Percentiles rank a stretch among this genome's conserved stretches.
phyloP scores from a whole-genome alignment of 176 grass and related monocot species.

The Aegilops sharonensis region DNA sequence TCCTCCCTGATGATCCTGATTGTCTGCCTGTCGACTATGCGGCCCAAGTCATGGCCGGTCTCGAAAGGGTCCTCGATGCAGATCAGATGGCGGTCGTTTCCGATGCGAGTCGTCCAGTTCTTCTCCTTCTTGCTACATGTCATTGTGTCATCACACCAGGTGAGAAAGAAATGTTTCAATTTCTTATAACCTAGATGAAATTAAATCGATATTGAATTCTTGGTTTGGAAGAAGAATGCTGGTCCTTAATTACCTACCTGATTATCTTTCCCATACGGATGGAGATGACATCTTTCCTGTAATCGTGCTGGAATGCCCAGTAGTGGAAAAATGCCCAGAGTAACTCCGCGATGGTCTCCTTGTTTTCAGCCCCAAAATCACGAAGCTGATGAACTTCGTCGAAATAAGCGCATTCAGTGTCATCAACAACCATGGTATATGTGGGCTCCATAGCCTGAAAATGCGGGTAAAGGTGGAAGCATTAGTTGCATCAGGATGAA shows the following conservation, averaged over 20 bases:
- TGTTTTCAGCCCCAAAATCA: slow-evolving; percentile 41
- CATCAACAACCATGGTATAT: slow-evolving; percentile 35
- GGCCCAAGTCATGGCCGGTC: slow-evolving; percentile 51
- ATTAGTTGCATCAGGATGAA: neutral
- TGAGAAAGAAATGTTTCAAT: neutral
- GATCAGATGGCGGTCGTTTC: slow-evolving; percentile 58
- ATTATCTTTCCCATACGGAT: slow-evolving; percentile 44
- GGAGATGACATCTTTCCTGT: slow-evolving; percentile 53
- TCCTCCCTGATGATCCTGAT: slow-evolving; percentile 54
- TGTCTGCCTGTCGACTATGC: slow-evolving; percentile 48
- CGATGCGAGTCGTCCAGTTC: slow-evolving; percentile 49
- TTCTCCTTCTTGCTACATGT: slow-evolving; percentile 55
- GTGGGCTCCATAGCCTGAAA: slow-evolving; percentile 57
- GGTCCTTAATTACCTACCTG: slow-evolving; percentile 47
- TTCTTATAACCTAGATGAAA: neutral
- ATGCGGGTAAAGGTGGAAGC: neutral
- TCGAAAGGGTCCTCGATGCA: slow-evolving; percentile 79
- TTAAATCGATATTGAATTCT: neutral
- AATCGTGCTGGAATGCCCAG: slow-evolving; percentile 62
- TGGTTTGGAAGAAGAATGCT: neutral
- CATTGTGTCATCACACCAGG: neutral
- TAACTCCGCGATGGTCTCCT: slow-evolving; percentile 45
- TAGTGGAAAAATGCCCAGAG: slow-evolving; percentile 70
- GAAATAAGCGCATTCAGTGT: slow-evolving; percentile 44
- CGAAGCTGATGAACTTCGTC: slow-evolving; percentile 34